Evolutionary conservation across 192 early-diverging fungal species (phyloP), one percentile per base, ranked within the genome.

Genomic region (Backusella tuberculispora): DNA sequence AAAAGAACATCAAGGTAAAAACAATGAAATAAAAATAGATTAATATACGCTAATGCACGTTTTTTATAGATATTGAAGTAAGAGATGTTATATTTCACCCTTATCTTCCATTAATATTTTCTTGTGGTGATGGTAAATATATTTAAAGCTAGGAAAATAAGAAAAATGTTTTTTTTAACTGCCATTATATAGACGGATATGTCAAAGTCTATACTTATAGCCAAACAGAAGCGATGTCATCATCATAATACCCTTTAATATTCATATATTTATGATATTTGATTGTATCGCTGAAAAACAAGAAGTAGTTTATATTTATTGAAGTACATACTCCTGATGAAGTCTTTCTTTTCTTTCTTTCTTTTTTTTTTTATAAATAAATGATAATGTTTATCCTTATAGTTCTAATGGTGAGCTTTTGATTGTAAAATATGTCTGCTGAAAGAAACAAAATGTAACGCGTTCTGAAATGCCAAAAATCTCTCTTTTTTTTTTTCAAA

Each of bases 1-100:
- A 69, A 89, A 92, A 68, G 94, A 96, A 66, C 96, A 98, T 70
- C 91, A 98, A 64, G 85, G 88, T 89, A 82, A 29, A 17, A 15
- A 50, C 15, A 10, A 34, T 34, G 29, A 34, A 34, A 34, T 34
- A 2, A 2, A 2, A 34, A 48, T 48, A 12, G 13, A 15, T 48
- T 15, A 12, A 48, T 48, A n/a, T n/a, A 48, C 3, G 14, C 14
- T 34, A 34, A 34, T 15, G 14, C 15, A 17, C 14, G 3, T 56
- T 17, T 56, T 6, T 24, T 53, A 56, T 78, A 87, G 93, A 92
- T 37, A 86, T 96, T 17, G 97, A 98, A 77, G 92, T 98, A 14
- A 87, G 97, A 44, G 97, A 98, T 85, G 91, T 95, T 38, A 85
- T 96, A 48, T 95, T 97, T 78, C 96, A 97, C 71, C 95, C 95